Percentiles rank a stretch among this genome's conserved stretches.
phyloP scores from a whole-genome alignment of 2,329 filamentous ascomycete species.

The Aspergillus neotritici region DNA sequence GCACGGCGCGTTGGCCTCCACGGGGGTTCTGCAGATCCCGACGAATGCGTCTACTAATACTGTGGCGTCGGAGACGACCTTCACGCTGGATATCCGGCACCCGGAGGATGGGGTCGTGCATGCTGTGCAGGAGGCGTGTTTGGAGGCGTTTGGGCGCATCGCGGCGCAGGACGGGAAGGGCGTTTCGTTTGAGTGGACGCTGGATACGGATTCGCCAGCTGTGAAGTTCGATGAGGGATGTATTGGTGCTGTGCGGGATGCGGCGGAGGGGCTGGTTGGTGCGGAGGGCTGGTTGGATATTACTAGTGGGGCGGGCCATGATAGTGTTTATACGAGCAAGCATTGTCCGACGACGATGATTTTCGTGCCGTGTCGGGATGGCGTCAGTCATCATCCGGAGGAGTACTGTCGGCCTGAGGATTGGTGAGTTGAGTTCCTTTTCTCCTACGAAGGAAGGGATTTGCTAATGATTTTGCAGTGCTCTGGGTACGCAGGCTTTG shows the following conservation, averaged over 20 bases:
- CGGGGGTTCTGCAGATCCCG: constrained; percentile 57
- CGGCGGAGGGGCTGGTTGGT: constrained; percentile 51
- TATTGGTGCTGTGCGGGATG: constrained; percentile 53
- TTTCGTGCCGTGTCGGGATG: constrained; percentile 56
- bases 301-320: constrained; percentile 56
- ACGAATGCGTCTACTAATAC: constrained; percentile 62
- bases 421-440: constrained; percentile 19
- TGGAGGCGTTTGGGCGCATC: constrained; percentile 51
- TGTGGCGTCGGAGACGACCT: constrained; percentile 57
- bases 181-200: constrained; percentile 48
- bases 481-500: constrained; percentile 41
- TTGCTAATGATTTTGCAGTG: constrained; percentile 11
- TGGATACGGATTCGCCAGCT: constrained; percentile 54
- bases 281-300: constrained; percentile 43
- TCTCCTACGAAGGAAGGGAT: too few relatives aligned
- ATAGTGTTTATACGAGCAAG: constrained; percentile 53
- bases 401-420: constrained; percentile 51
- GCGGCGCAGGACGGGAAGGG: constrained; percentile 50
- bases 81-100: constrained; percentile 61
- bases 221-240: constrained; percentile 59
- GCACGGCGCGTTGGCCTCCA: constrained; percentile 56
- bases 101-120: constrained; percentile 51
- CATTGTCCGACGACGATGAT: constrained; percentile 57
- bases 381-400: constrained; percentile 54
- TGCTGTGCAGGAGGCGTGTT: constrained; percentile 50